A percentile compares a stretch with the other conserved stretches of the same genome.
phyloP scores from a whole-genome alignment of 2,329 filamentous ascomycete species.

The Aspergillus alliaceus region DNA sequence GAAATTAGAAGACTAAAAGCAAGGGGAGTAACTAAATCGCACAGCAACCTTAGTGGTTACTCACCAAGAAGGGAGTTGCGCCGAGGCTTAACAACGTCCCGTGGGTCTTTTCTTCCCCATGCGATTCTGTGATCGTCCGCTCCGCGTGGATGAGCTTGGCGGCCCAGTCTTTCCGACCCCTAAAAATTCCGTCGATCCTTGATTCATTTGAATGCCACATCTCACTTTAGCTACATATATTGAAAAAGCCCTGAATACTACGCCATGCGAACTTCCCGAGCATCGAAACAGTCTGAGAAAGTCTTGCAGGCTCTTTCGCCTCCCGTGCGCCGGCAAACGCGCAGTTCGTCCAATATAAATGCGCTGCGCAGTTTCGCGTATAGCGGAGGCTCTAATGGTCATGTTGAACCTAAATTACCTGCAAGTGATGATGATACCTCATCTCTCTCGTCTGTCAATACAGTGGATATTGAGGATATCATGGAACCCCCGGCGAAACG shows the following conservation, averaged over 20 bases:
- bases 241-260: neutral
- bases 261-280: slow-evolving; percentile 58
- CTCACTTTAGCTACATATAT: neutral
- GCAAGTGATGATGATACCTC: slow-evolving; percentile 30
- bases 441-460: slow-evolving; percentile 36
- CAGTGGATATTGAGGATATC: slow-evolving; percentile 61
- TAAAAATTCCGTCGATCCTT: neutral
- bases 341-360: slow-evolving; percentile 38
- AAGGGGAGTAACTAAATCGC: neutral
- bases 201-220: slow-evolving; percentile 22
- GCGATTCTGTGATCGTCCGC: neutral
- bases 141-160: neutral
- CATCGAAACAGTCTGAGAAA: slow-evolving; percentile 60
- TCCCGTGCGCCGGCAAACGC: slow-evolving; percentile 43
- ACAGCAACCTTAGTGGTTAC: neutral
- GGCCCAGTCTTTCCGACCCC: neutral
- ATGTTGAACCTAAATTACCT: slow-evolving; percentile 29
- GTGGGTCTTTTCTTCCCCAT: neutral
- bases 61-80: neutral
- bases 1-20: slow-evolving; percentile 3
- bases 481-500: slow-evolving; percentile 45
- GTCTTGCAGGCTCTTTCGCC: slow-evolving; percentile 52
- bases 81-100: neutral
- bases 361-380: slow-evolving; percentile 29
- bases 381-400: slow-evolving; percentile 14